A percentile compares a stretch with the other conserved stretches of the same genome.
These are phyloP conservation scores for Terana coerulea DNA, from an alignment of 768 basidiomycete genomes.

Conservation along the genomic window DNA sequence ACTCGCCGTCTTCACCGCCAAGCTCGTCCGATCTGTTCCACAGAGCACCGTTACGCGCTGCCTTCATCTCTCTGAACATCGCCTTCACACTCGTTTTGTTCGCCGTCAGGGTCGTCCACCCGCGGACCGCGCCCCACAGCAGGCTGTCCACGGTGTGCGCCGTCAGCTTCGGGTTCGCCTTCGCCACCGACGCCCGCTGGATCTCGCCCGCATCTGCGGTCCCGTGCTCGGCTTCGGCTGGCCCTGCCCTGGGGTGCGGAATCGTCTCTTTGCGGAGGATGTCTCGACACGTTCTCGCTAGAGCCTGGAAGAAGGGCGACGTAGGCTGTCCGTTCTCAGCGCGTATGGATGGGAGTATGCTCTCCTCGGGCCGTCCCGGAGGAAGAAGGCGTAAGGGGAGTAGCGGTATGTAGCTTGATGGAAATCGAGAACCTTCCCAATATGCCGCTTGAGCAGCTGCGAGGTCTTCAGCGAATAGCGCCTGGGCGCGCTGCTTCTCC, in stretches of 20 bases:
- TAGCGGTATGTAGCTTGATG: constrained; percentile 48
- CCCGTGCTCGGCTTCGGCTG: neutral
- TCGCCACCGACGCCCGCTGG: constrained; percentile 50
- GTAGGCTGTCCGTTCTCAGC: constrained; percentile 1
- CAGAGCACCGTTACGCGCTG: constrained; percentile 25
- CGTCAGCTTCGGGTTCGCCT: constrained; percentile 58
- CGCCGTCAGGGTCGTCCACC: constrained; percentile 87
- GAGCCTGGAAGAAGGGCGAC: constrained; percentile 41
- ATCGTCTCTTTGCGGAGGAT: constrained; percentile 47
- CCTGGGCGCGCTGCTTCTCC: constrained; percentile 62
- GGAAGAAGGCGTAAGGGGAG: constrained; percentile 55
- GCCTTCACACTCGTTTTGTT: constrained; percentile 76
- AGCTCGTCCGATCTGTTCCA: constrained; percentile 15
- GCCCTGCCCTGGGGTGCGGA: constrained; percentile 12
- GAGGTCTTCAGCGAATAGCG: constrained; percentile 44
- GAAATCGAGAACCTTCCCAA: constrained; percentile 64
- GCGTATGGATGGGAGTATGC: neutral
- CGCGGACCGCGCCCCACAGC: constrained; percentile 59
- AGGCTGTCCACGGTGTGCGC: constrained; percentile 76
- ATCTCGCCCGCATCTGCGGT: constrained; percentile 30
- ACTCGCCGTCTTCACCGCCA: constrained; percentile 16
- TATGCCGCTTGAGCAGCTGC: constrained; percentile 41
- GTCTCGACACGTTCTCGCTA: constrained; percentile 49
- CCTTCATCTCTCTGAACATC: constrained; percentile 64
- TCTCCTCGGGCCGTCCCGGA: constrained; percentile 20